Evolutionary conservation across 2,329 filamentous ascomycete species (phyloP).

Genomic region (Fusarium zealandicum): DNA sequence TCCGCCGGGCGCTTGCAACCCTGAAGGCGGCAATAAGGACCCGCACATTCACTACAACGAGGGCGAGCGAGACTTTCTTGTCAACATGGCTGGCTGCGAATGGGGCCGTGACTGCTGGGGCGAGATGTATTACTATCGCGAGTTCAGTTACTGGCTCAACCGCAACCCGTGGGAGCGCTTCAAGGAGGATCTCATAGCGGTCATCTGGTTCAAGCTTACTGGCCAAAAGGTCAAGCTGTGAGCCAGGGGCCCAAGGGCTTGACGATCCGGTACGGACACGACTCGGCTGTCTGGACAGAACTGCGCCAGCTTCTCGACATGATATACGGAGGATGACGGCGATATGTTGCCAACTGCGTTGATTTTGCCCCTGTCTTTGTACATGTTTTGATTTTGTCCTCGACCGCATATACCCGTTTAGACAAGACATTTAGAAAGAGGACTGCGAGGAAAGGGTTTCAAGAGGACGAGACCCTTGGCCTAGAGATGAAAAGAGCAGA

Average conservation of each 20-base stretch:
- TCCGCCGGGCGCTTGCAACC: slow-evolving; percentile 85
- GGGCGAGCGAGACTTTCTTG: slow-evolving; percentile 86
- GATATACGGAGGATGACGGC: slow-evolving; percentile 24
- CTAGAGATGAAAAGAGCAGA: slow-evolving; percentile 1
- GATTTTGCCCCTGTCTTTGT: slow-evolving; percentile 24
- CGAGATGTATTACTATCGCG: slow-evolving; percentile 95
- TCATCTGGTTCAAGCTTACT: slow-evolving; percentile 69
- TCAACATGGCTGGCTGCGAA: slow-evolving; percentile 98
- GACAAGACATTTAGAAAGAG: slow-evolving; percentile 34
- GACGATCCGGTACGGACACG: background rate
- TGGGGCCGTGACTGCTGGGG: slow-evolving; percentile 98
- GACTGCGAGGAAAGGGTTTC: slow-evolving; percentile 1
- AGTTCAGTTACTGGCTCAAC: slow-evolving; percentile 90
- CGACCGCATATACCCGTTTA: slow-evolving; percentile 35
- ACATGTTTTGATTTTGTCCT: slow-evolving; percentile 28
- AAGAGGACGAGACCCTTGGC: background rate
- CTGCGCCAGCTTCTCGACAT: slow-evolving; percentile 16
- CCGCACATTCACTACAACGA: slow-evolving; percentile 84
- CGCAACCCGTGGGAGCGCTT: slow-evolving; percentile 80
- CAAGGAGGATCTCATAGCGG: slow-evolving; percentile 70
- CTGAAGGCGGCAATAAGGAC: slow-evolving; percentile 70
- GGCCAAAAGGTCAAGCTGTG: slow-evolving; percentile 66
- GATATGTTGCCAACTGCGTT: slow-evolving; percentile 10
- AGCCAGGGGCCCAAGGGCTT: slow-evolving; percentile 16
- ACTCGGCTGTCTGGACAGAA: slow-evolving; percentile 9